phyloP scores from a whole-genome alignment of 441 rosid species.

The Erysimum pusillum region DNA sequence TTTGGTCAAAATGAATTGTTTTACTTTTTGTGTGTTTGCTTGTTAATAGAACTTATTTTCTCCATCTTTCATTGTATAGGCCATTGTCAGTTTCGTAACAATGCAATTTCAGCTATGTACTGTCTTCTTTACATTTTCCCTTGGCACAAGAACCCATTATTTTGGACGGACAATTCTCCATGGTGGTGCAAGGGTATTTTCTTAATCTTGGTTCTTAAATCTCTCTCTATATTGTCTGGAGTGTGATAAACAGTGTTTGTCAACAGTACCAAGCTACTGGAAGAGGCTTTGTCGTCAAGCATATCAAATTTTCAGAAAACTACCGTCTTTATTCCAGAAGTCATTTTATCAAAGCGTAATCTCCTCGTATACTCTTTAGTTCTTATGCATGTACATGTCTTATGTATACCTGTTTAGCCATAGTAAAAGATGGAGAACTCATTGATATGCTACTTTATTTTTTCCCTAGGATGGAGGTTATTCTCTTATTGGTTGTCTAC shows the following conservation, averaged over 20 bases:
- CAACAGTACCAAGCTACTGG: constrained; percentile 98
- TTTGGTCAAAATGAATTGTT: background rate
- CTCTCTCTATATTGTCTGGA: constrained; percentile 20
- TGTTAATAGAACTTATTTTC: constrained; percentile 15
- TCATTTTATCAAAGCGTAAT: constrained; percentile 93
- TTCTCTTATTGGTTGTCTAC: constrained; percentile 80
- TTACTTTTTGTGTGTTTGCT: constrained; percentile 20
- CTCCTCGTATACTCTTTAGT: constrained; percentile 23
- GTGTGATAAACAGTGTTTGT: constrained; percentile 43
- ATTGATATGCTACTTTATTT: constrained; percentile 41
- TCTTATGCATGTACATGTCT: constrained; percentile 9
- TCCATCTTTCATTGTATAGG: constrained; percentile 62
- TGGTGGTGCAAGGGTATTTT: constrained; percentile 95
- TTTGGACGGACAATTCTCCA: constrained; percentile 98
- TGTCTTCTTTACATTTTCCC: constrained; percentile 97
- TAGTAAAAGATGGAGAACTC: constrained; percentile 31
- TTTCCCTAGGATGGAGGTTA: constrained; percentile 82
- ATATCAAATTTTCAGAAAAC: constrained; percentile 93
- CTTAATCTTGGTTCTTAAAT: constrained; percentile 31
- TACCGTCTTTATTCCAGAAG: constrained; percentile 98
- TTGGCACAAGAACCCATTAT: constrained; percentile 97
- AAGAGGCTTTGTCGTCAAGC: constrained; percentile 97
- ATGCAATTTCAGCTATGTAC: constrained; percentile 99
- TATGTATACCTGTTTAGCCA: constrained; percentile 14
- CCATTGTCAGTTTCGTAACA: constrained; percentile 87